Evolutionary conservation across 164 flowering plant genomes (phyloP).

Genomic region (Euptelea pleiosperma): DNA sequence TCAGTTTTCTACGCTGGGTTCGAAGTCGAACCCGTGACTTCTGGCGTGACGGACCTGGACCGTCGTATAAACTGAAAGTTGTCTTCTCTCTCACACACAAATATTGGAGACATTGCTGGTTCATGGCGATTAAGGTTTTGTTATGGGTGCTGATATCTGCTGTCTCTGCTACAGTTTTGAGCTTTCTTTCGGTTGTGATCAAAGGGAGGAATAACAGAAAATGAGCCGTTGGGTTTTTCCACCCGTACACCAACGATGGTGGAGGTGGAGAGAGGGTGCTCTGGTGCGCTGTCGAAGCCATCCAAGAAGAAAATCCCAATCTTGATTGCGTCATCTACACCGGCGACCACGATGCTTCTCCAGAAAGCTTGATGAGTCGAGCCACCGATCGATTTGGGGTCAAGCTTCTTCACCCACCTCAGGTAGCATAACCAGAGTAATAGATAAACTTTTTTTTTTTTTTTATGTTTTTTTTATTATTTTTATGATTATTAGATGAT

Average conservation of each 20-base stretch:
- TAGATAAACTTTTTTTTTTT: background rate
- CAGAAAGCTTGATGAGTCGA: conserved; percentile 51
- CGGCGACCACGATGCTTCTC: conserved; percentile 82
- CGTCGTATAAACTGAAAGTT: too few relatives aligned
- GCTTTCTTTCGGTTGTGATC: conserved; percentile 13
- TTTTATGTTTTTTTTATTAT: background rate
- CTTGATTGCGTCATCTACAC: conserved; percentile 75
- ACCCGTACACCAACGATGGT: conserved; percentile 97
- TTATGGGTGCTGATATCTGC: conserved; percentile 17
- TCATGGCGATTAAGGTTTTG: conserved; percentile 19
- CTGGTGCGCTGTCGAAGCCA: conserved; percentile 93
- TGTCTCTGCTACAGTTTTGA: conserved; percentile 6
- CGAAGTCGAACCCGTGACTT: too few relatives aligned
- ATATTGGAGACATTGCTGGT: background rate
- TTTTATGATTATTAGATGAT: too few relatives aligned
- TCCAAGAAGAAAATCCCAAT: conserved; percentile 66
- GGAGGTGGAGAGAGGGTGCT: conserved; percentile 97
- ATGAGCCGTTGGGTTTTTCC: conserved; percentile 77
- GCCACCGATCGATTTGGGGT: conserved; percentile 89
- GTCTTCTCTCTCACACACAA: too few relatives aligned
- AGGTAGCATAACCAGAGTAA: too few relatives aligned
- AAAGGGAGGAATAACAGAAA: conserved; percentile 33
- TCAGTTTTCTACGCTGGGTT: too few relatives aligned
- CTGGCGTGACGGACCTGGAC: too few relatives aligned
- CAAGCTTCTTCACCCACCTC: conserved; percentile 54